Conservation (phyloP, 768 basidiomycete species). For the Leccinum imitatum region DNA sequence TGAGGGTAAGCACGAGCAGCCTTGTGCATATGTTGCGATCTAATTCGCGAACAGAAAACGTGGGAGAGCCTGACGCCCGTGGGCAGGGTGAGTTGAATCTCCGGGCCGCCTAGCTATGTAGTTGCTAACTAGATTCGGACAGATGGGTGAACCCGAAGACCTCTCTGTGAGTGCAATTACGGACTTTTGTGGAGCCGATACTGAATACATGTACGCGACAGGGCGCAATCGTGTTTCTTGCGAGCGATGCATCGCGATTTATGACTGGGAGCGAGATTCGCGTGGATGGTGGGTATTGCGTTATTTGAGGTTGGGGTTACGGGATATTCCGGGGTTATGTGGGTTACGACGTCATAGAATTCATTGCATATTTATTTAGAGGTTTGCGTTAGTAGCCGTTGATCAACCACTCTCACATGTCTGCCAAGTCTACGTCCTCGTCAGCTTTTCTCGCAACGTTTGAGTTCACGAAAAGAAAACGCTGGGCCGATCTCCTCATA, state of each 20-base stretch:
- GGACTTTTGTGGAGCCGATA: not conserved
- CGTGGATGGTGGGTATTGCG: constrained; percentile 89
- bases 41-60: constrained; percentile 51
- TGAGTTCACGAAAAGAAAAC: constrained; percentile 85
- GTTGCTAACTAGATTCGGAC: constrained; percentile 25
- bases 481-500: constrained; percentile 81
- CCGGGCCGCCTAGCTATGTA: constrained; percentile 13
- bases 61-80: constrained; percentile 87
- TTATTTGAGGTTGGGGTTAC: constrained; percentile 39
- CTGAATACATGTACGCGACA: constrained; percentile 27
- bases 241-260: constrained; percentile 87
- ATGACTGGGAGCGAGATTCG: constrained; percentile 85
- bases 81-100: constrained; percentile 58
- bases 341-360: constrained; percentile 30
- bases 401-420: constrained; percentile 20
- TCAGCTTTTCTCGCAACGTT: constrained; percentile 38
- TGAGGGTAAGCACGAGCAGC: constrained; percentile 52
- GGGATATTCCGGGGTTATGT: constrained; percentile 14
- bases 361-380: not conserved
- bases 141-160: constrained; percentile 95
- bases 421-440: constrained; percentile 9
- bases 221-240: constrained; percentile 89
- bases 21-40: not conserved
- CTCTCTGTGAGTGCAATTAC: constrained; percentile 55
- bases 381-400: not conserved